Evolutionary conservation across 2,329 filamentous ascomycete genomes (phyloP), one percentile per base, ranked within the genome.

Genomic region (Apiospora phragmitis): DNA sequence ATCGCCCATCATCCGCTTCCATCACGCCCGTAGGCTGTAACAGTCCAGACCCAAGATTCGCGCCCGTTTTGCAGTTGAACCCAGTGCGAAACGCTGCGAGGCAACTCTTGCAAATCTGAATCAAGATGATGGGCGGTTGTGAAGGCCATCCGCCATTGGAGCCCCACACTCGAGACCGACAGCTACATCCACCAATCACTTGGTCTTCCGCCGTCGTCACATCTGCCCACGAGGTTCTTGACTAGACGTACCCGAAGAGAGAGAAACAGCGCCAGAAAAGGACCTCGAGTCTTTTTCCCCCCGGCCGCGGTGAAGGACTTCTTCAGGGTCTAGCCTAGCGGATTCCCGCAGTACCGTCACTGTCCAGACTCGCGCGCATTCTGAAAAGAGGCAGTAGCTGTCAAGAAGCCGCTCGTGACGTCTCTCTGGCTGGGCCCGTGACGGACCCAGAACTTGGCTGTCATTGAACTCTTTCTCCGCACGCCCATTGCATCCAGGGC

Each of bases 71-170:
- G 55, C 55, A 62, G 32, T n/a, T 38, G 55, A 62, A 62, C 55
- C 55, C 55, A 62, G 55, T 71, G 67, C 51, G 51, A 65, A 66
- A 67, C 68, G 45, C 32, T 67, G 65, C 68, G n/a, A 24, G 67
- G 43, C 65, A 68, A 55, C 41, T 68, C 41, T 18, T 62, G 45
- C 51, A 67, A 67, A 62, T 71, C 68, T 71, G 70, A 71, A 69
- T 71, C 70, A 69, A 69, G 65, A 69, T 62, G 59, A 69, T 62
- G 65, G 26, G 16, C 32, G 32, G 55, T 62, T 32, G 55, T 62
- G 55, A 62, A 38, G 55, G 32, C 55, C 55, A 38, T 62, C 55
- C 55, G 55, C 32, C 55, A 62, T 38, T 62, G 55, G 55, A n/a
- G 55, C 55, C 55, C 59, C 49, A 67, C 62, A 42, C 59, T 65